Percentiles rank a stretch among this genome's conserved stretches.
phyloP scores from a whole-genome alignment of 768 basidiomycete genomes.

The Naganishia kalamii region DNA sequence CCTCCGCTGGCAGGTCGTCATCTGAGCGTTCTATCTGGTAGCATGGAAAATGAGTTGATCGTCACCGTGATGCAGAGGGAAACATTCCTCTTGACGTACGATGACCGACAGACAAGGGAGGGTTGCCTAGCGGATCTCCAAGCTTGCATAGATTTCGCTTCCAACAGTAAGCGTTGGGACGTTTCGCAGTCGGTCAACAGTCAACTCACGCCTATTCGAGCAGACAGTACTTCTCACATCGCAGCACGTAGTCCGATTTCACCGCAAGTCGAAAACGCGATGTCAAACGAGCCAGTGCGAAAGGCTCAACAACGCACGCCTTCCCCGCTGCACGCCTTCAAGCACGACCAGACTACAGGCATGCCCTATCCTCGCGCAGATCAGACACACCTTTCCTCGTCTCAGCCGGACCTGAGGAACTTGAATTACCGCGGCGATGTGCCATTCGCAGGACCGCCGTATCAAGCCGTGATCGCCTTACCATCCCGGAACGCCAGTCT shows the following conservation, averaged over 20 bases:
- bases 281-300: background rate
- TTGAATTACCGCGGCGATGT: background rate
- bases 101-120: constrained; percentile 58
- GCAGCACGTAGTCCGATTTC: constrained; percentile 6
- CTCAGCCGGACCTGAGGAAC: too few relatives aligned
- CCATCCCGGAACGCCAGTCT: constrained; percentile 19
- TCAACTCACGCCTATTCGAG: background rate
- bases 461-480: background rate
- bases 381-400: too few relatives aligned
- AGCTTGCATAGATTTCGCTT: constrained; percentile 78
- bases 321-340: background rate
- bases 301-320: background rate
- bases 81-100: constrained; percentile 60
- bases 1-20: constrained; percentile 94
- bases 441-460: background rate
- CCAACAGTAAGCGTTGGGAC: constrained; percentile 55
- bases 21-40: constrained; percentile 54
- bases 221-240: background rate
- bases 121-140: constrained; percentile 62
- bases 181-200: background rate
- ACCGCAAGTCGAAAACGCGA: background rate
- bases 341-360: too few relatives aligned
- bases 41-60: constrained; percentile 63
- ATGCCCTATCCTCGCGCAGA: too few relatives aligned
- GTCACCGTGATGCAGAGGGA: constrained; percentile 86